Percentiles rank a stretch among this genome's conserved stretches.
phyloP scores from a whole-genome alignment of 208 protist species.

The Trypanosoma theileri region DNA sequence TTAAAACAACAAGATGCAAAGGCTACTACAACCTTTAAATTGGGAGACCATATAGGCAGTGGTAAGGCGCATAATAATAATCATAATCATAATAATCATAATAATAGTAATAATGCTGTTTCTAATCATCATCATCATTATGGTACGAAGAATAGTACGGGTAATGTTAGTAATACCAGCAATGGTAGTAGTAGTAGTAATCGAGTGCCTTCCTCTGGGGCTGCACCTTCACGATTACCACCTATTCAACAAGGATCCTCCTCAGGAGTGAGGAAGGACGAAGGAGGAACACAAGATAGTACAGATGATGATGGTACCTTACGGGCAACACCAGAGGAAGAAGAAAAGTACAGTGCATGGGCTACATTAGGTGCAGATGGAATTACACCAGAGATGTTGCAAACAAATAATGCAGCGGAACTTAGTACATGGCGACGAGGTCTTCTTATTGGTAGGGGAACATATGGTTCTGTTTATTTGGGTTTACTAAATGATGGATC shows the following conservation, averaged over 20 bases:
- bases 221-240: background rate
- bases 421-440: constrained; percentile 77
- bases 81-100: background rate
- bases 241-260: constrained; percentile 1
- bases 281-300: constrained; percentile 3
- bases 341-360: constrained; percentile 77
- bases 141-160: background rate
- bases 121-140: background rate
- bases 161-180: background rate
- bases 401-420: constrained; percentile 70
- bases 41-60: background rate
- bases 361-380: constrained; percentile 67
- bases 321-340: constrained; percentile 59
- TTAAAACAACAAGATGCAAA: background rate
- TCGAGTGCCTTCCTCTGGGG: background rate
- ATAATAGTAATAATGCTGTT: background rate
- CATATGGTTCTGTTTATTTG: constrained; percentile 91
- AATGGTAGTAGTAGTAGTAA: background rate
- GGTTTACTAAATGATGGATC: constrained; percentile 78
- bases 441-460: constrained; percentile 83
- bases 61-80: background rate
- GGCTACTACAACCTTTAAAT: constrained; percentile 2
- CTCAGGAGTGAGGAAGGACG: constrained; percentile 6
- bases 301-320: constrained; percentile 47
- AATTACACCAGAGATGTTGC: constrained; percentile 87